These are phyloP conservation scores for Nyssa sinensis DNA, from an alignment of 148 eudicot species.

Conservation along the genomic window DNA sequence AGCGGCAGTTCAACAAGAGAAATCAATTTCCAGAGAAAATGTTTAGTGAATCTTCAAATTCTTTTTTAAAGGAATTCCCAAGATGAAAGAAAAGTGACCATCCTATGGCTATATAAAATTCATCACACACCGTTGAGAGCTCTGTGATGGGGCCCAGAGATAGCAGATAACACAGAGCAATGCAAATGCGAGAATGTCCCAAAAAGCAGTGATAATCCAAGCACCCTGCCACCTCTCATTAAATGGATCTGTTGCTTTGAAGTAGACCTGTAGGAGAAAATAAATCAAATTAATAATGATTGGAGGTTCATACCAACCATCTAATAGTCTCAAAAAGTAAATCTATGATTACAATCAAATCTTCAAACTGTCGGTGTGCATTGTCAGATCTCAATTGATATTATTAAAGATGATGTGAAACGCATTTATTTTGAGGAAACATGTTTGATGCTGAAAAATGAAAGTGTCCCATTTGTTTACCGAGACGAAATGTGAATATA, in stretches of 20 bases:
- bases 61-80: background rate
- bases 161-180: constrained; percentile 83
- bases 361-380: background rate
- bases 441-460: background rate
- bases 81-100: background rate
- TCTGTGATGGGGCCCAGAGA: constrained; percentile 98
- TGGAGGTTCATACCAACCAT: background rate
- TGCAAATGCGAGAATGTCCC: constrained; percentile 82
- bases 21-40: background rate
- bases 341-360: background rate
- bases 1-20: no score
- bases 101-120: background rate
- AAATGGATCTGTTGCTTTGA: constrained; percentile 96
- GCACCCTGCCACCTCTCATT: constrained; percentile 97
- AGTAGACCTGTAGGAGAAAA: constrained; percentile 64
- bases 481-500: background rate
- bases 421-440: background rate
- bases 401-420: background rate
- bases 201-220: constrained; percentile 95
- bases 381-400: background rate
- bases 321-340: background rate
- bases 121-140: constrained; percentile 69
- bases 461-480: no score
- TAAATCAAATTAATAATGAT: background rate
- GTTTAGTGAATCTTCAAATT: background rate